A percentile compares a stretch with the other conserved stretches of the same genome.
Conservation (phyloP, 2,329 filamentous ascomycete genomes). For the Arthrocladium fulminans region DNA sequence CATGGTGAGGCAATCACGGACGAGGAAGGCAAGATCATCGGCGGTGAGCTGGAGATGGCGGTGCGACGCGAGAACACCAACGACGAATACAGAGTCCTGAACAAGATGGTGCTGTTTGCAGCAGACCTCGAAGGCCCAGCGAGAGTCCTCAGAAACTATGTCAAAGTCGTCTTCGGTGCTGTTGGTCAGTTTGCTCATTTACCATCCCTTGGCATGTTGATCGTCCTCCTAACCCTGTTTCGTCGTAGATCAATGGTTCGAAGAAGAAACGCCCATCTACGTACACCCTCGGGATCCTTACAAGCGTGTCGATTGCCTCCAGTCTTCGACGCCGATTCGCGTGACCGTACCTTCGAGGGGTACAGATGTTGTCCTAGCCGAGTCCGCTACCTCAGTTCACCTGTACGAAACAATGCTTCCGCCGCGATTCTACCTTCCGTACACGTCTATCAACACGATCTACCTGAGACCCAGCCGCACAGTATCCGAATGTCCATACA, state of each 20-base stretch:
- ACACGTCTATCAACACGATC: conserved; percentile 18
- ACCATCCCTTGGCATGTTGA: not conserved
- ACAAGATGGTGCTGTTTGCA: conserved; percentile 5
- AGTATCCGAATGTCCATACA: conserved; percentile 22
- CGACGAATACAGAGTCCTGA: conserved; percentile 1
- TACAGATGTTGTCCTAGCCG: conserved; percentile 18
- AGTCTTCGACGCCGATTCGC: conserved; percentile 16
- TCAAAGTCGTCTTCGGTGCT: conserved; percentile 30
- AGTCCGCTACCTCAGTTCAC: conserved; percentile 17
- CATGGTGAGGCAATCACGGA: conserved; percentile 5
- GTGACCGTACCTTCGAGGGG: conserved; percentile 29
- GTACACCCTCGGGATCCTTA: conserved; percentile 22
- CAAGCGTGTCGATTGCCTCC: conserved; percentile 22
- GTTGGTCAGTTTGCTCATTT: conserved; percentile 17
- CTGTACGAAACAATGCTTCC: conserved; percentile 23
- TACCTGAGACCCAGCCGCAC: conserved; percentile 19
- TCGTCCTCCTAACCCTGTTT: not conserved
- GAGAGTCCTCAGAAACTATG: conserved; percentile 11
- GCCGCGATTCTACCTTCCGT: conserved; percentile 20
- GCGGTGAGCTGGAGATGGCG: not conserved
- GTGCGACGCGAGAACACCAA: conserved; percentile 2
- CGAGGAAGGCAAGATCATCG: conserved; percentile 1
- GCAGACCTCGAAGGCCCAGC: conserved; percentile 5
- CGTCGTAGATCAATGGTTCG: conserved; percentile 25
- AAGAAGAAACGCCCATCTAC: conserved; percentile 18